Base-by-base conservation (phyloP, 2,329 filamentous ascomycete species). In the Fusarium sp. region DNA sequence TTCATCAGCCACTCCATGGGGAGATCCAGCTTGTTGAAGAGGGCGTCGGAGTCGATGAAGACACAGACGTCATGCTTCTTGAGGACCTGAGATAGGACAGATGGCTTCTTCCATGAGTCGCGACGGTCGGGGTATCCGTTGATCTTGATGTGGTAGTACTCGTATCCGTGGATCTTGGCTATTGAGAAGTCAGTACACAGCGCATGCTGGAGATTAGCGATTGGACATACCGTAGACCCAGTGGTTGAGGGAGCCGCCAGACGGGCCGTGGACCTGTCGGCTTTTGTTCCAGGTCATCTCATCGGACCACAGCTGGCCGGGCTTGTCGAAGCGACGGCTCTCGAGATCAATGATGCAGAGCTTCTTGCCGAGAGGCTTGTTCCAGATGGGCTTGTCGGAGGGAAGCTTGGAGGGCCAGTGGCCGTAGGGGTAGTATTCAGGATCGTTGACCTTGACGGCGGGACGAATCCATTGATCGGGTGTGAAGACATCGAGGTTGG, bases 321-420 rank as follows among this genome's bases (percentile, higher is more conserved):
- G 62, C 41, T 72, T 71, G 28, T 76, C 66, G 58, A 82, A 82
- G 4, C 71, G 68, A 24, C 81, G 79, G 59, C 78, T 81, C 69
- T 83, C 81, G 20, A 83, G 74, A 60, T 83, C 81, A 61, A 83
- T 77, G 58, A 83, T 82, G 77, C 80, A 82, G 13, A 83, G 70
- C 9, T 80, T 75, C 67, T 80, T 73, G 53, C 79, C 77, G 33
- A 83, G 67, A 2, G 71, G 65, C 54, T 77, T 48, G 6, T 68
- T 75, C 70, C 79, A 81, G 19, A 74, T 69, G 11, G 72, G 54
- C 52, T 64, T 64, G 7, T 74, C 52, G 15, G 68, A 72, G 17
- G 73, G 65, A 7, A 80, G 73, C 14, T 75, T 67, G 66, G 70
- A 77, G 24, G 78, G 72, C 41, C 77, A 76, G 33, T 76, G 78